A percentile compares a stretch with the other conserved stretches of the same genome.
phyloP scores from a whole-genome alignment of 2,329 filamentous ascomycete species.

The Parafenestella ontariensis region DNA sequence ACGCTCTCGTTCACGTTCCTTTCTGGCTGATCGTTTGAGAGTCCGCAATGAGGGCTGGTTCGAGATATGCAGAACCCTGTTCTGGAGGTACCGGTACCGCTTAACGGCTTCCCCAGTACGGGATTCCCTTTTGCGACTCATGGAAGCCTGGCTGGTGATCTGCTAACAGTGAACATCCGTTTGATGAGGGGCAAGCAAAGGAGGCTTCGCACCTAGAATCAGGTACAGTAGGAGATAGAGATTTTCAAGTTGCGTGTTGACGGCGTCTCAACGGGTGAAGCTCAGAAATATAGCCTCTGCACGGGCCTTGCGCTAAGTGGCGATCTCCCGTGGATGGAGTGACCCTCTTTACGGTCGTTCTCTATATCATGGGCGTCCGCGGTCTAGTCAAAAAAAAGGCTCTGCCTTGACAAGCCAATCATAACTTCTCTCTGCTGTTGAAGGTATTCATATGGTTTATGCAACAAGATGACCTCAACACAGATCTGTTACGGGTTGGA shows the following conservation, averaged over 20 bases:
- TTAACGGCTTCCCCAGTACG: background rate
- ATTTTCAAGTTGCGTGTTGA: background rate
- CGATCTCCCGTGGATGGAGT: background rate
- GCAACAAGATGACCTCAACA: too few relatives aligned
- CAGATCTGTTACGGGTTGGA: constrained; percentile 24
- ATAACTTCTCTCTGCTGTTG: constrained; percentile 30
- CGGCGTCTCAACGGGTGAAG: background rate
- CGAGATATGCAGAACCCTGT: background rate
- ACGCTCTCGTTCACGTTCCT: constrained; percentile 1
- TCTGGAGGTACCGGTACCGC: background rate
- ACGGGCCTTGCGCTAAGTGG: background rate
- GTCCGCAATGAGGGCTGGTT: background rate
- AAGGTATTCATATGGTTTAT: constrained; percentile 28
- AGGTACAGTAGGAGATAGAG: background rate
- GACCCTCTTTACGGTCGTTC: constrained; percentile 4
- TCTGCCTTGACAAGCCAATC: constrained; percentile 18
- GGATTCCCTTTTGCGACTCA: background rate
- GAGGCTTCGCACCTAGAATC: background rate
- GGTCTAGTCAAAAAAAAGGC: too few relatives aligned
- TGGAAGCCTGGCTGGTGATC: too few relatives aligned
- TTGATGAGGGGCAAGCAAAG: background rate
- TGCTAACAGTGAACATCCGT: background rate
- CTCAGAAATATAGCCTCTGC: background rate
- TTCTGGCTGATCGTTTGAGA: constrained; percentile 2
- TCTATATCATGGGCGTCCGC: too few relatives aligned